phyloP scores from a whole-genome alignment of 2,329 filamentous ascomycete genomes.

The Hansfordia pulvinata region DNA sequence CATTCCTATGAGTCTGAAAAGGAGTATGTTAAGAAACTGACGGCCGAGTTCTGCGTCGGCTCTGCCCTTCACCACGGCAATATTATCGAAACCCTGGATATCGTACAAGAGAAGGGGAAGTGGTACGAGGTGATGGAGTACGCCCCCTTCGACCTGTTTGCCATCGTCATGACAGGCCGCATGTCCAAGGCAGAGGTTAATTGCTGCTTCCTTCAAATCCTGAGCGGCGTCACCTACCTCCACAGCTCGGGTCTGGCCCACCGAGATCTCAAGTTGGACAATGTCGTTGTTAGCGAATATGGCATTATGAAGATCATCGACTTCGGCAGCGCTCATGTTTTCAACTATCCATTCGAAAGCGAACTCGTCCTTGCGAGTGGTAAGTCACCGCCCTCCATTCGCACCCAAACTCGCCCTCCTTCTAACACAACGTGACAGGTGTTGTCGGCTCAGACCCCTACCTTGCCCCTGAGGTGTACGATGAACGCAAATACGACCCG shows the following conservation, averaged over 20 bases:
- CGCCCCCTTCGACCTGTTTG: conserved; percentile 88
- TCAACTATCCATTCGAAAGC: conserved; percentile 92
- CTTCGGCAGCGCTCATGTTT: conserved; percentile 94
- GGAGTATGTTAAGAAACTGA: conserved; percentile 96
- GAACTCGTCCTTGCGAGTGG: conserved; percentile 71
- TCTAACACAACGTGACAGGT: conserved; percentile 21
- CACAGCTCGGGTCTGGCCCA: conserved; percentile 93
- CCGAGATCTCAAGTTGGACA: conserved; percentile 90
- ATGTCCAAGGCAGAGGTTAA: conserved; percentile 87
- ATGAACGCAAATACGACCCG: conserved; percentile 84
- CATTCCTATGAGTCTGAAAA: conserved; percentile 89
- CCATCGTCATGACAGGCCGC: conserved; percentile 96
- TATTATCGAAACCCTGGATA: conserved; percentile 95
- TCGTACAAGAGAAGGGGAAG: conserved; percentile 81
- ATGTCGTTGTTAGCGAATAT: conserved; percentile 89
- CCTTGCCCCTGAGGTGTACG: conserved; percentile 91
- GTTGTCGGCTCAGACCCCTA: conserved; percentile 84
- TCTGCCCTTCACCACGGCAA: conserved; percentile 96
- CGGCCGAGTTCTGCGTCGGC: conserved; percentile 94
- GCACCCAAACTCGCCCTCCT: background rate
- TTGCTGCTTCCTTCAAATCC: conserved; percentile 85
- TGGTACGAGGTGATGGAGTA: conserved; percentile 99
- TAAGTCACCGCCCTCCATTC: conserved; percentile 27
- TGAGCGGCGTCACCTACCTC: conserved; percentile 87
- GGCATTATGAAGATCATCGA: conserved; percentile 99